These are phyloP conservation scores for Cyberlindnera americana DNA, from an alignment of 805 yeast genomes.

Conservation along the genomic window DNA sequence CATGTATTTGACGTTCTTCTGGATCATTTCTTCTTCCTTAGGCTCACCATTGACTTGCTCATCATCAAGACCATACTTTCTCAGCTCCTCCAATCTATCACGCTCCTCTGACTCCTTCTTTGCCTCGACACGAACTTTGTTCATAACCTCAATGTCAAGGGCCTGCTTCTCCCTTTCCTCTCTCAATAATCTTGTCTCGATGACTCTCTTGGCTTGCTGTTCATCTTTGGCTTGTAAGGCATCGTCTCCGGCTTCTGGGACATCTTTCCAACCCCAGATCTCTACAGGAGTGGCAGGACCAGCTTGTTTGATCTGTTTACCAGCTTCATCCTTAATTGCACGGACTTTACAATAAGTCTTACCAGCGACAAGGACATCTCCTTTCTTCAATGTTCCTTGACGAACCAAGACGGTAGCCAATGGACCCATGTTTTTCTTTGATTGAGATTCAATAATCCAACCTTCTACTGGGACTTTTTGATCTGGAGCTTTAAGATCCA, in stretches of 20 bases:
- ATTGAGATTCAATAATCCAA: conserved; percentile 82
- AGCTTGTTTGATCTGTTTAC: conserved; percentile 59
- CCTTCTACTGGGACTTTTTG: conserved; percentile 63
- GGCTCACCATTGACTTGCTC: conserved; percentile 28
- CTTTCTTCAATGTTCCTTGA: conserved; percentile 70
- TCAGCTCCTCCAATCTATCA: conserved; percentile 53
- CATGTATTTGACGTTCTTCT: conserved; percentile 51
- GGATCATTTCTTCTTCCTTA: conserved; percentile 23
- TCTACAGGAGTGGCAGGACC: conserved; percentile 90
- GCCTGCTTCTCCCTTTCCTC: conserved; percentile 54
- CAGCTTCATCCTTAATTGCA: conserved; percentile 70
- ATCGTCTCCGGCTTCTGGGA: conserved; percentile 89
- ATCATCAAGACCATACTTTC: conserved; percentile 55
- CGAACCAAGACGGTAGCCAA: conserved; percentile 82
- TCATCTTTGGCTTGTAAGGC: conserved; percentile 76
- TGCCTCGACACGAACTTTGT: conserved; percentile 58
- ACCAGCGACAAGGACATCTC: conserved; percentile 81
- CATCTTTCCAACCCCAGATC: conserved; percentile 88
- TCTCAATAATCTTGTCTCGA: conserved; percentile 61
- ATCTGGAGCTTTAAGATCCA: conserved; percentile 65
- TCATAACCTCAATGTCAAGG: conserved; percentile 64
- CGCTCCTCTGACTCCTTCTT: conserved; percentile 49
- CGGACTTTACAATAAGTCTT: conserved; percentile 81
- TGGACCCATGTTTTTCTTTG: conserved; percentile 78
- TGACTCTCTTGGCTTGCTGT: conserved; percentile 69